These are phyloP conservation scores for Lindgomyces ingoldianus DNA, from an alignment of 495 filamentous ascomycete genomes.

Conservation along the genomic window DNA sequence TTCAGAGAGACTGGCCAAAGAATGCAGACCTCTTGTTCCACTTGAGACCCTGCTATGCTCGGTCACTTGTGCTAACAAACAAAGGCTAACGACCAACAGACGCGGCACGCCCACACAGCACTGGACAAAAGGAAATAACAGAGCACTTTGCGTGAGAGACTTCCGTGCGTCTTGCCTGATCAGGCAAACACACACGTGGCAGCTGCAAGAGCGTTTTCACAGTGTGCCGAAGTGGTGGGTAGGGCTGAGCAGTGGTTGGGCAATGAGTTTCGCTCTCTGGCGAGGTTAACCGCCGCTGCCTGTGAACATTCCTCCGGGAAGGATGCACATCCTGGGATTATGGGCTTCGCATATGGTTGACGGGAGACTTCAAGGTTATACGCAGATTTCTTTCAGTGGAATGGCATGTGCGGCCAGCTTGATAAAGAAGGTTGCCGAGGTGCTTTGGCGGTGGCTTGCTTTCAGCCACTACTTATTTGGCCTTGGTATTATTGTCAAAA, in stretches of 20 bases:
- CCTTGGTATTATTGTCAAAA: not conserved
- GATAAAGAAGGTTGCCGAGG: not conserved
- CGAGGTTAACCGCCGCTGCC: not conserved
- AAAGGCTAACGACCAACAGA: not conserved
- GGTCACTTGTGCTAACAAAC: not conserved
- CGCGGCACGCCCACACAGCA: slow-evolving; percentile 1
- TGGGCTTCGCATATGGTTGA: not conserved
- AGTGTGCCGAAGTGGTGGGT: slow-evolving; percentile 28
- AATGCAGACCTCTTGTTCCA: not conserved
- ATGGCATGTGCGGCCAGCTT: not conserved
- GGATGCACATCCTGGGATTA: not conserved
- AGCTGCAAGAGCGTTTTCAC: slow-evolving; percentile 19
- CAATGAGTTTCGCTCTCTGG: slow-evolving; percentile 7
- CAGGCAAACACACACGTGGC: slow-evolving; percentile 31
- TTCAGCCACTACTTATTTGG: not conserved
- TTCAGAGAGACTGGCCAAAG: no score
- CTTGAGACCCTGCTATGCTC: not conserved
- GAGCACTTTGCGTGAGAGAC: not conserved
- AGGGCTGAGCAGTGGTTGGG: slow-evolving; percentile 33
- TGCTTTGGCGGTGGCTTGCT: not conserved
- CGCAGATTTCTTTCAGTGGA: not conserved
- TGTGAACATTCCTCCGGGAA: not conserved
- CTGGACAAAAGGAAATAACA: not conserved
- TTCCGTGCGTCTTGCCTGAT: slow-evolving; percentile 3
- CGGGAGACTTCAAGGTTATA: not conserved